Conservation (phyloP, 371 early-diverging fungal genomes). For the Mortierella sp. region DNA sequence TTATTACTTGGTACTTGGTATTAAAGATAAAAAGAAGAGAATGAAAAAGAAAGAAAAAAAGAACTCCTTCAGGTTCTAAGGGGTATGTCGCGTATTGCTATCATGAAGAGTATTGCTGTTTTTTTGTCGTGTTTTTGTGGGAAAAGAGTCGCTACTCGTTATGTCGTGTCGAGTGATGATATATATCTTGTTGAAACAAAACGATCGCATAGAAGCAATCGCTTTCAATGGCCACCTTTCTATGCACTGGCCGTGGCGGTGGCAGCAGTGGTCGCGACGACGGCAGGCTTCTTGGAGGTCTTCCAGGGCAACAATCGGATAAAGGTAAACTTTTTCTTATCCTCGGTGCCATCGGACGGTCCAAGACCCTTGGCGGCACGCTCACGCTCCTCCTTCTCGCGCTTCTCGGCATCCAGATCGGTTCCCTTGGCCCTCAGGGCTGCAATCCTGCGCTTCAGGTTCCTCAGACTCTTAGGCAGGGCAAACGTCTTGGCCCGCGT, state of each 20-base stretch:
- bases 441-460: conserved; percentile 53
- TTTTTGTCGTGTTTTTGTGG: no score
- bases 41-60: no score
- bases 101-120: no score
- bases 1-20: no score
- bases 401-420: conserved; percentile 46
- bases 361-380: conserved; percentile 24
- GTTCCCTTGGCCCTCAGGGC: conserved; percentile 55
- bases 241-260: background rate
- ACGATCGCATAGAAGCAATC: background rate
- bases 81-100: no score
- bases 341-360: conserved; percentile 11
- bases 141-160: no score
- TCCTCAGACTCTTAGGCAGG: conserved; percentile 49
- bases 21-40: no score
- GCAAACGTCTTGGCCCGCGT: conserved; percentile 54
- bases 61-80: no score
- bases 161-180: no score
- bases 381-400: conserved; percentile 47
- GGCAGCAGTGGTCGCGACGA: background rate
- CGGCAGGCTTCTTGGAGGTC: conserved; percentile 30
- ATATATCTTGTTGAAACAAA: background rate
- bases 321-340: conserved; percentile 55
- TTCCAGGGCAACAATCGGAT: conserved; percentile 55
- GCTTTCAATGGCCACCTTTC: background rate